Percentiles rank a stretch among this genome's conserved stretches.
phyloP scores from a whole-genome alignment of 192 early-diverging fungal genomes.

The Rhizophagus sp. region DNA sequence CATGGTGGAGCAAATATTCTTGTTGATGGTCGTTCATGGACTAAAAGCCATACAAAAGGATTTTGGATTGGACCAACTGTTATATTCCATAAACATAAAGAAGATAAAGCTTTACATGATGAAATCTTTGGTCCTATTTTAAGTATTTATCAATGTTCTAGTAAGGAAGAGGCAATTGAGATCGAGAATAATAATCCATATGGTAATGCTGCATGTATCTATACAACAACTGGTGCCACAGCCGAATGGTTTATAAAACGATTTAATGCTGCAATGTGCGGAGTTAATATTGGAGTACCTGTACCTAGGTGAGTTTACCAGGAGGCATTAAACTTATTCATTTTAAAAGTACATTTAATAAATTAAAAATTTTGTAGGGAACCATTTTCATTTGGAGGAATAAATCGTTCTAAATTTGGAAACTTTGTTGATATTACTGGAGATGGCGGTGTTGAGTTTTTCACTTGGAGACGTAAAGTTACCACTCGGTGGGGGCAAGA shows the following conservation, averaged over 20 bases:
- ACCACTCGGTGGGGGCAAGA: conserved; percentile 79
- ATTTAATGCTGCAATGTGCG: conserved; percentile 79
- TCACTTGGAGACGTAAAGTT: conserved; percentile 69
- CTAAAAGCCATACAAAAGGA: conserved; percentile 42
- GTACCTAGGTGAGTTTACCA: background rate
- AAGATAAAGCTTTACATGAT: conserved; percentile 65
- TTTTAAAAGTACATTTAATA: background rate
- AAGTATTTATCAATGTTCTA: conserved; percentile 57
- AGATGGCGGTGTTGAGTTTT: conserved; percentile 74
- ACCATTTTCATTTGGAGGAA: conserved; percentile 83
- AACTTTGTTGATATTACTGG: conserved; percentile 70
- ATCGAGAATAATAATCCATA: conserved; percentile 74
- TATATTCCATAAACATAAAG: conserved; percentile 55
- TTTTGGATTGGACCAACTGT: conserved; percentile 79
- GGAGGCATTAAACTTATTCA: too few species aligned
- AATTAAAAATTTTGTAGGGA: conserved; percentile 44
- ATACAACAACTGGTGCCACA: conserved; percentile 44
- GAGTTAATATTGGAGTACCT: conserved; percentile 55
- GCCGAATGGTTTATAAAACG: conserved; percentile 70
- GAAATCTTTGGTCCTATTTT: conserved; percentile 88
- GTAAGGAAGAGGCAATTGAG: conserved; percentile 63
- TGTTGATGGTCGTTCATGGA: conserved; percentile 66
- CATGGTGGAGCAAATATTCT: conserved; percentile 59
- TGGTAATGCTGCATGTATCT: conserved; percentile 72
- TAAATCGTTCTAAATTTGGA: conserved; percentile 68